A percentile compares a stretch with the other conserved stretches of the same genome.
Evolutionary conservation across 805 yeast species (phyloP).

Genomic region (Brettanomyces custersianus): DNA sequence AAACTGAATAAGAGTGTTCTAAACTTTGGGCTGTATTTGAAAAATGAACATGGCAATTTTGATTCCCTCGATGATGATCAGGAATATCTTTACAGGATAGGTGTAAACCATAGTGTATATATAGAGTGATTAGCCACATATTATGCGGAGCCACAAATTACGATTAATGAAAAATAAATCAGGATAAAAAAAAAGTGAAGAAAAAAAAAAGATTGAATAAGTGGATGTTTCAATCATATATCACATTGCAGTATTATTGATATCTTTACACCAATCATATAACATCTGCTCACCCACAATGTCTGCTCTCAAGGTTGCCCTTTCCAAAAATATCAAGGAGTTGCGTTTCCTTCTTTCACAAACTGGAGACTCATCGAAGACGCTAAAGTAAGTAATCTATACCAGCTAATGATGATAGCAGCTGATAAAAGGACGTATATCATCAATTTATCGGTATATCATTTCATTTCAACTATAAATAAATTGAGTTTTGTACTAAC

Average conservation of each 20-base stretch:
- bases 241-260: too few relatives aligned
- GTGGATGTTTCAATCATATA: too few relatives aligned
- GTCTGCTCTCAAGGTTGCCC: slow-evolving; percentile 15
- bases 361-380: slow-evolving; percentile 59
- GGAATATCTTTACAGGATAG: slow-evolving; percentile 7
- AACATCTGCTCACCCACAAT: too few relatives aligned
- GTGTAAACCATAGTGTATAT: neutral
- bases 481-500: slow-evolving; percentile 2
- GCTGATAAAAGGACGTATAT: slow-evolving; percentile 13
- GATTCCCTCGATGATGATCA: slow-evolving; percentile 16
- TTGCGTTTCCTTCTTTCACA: slow-evolving; percentile 76
- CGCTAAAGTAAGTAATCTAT: slow-evolving; percentile 6
- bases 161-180: neutral
- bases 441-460: too few relatives aligned
- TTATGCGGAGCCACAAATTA: neutral
- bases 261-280: too few relatives aligned
- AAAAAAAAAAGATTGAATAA: neutral
- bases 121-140: neutral
- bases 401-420: neutral
- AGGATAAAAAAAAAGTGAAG: neutral
- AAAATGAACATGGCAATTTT: neutral
- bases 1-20: slow-evolving; percentile 15
- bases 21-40: neutral
- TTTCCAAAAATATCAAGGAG: slow-evolving; percentile 59
- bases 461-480: too few relatives aligned